These are phyloP conservation scores for Cryptococcus floricola DNA, from an alignment of 1,284 basidiomycete genomes.

Conservation along the genomic window DNA sequence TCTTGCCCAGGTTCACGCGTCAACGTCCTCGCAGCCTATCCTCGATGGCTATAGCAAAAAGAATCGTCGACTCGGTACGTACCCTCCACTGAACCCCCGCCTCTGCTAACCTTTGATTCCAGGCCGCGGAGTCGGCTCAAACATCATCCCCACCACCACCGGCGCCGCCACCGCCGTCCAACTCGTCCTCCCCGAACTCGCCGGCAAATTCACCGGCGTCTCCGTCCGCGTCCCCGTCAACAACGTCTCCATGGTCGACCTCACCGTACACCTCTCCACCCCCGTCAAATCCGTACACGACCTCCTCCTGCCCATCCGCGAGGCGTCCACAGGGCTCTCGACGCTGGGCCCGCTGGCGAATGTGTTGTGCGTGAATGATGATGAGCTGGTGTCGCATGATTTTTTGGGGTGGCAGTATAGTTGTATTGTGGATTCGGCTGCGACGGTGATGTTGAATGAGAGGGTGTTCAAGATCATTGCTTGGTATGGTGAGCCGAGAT, in stretches of 20 bases:
- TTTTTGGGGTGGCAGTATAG: slow-evolving; percentile 42
- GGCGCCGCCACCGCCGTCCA: slow-evolving; percentile 49
- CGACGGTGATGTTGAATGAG: slow-evolving; percentile 43
- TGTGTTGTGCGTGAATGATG: slow-evolving; percentile 46
- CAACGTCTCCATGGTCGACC: slow-evolving; percentile 51
- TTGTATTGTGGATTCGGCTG: slow-evolving; percentile 46
- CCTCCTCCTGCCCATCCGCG: slow-evolving; percentile 44
- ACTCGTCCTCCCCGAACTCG: slow-evolving; percentile 49
- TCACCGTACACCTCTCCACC: slow-evolving; percentile 45
- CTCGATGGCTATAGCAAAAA: slow-evolving; percentile 50
- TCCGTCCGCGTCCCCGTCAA: slow-evolving; percentile 50
- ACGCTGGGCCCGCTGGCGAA: slow-evolving; percentile 13
- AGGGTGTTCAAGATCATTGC: slow-evolving; percentile 47
- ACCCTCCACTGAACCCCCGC: background rate
- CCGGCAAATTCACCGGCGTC: slow-evolving; percentile 50
- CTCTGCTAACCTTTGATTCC: background rate
- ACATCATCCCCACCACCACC: slow-evolving; percentile 49
- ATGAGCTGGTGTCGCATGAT: slow-evolving; percentile 50
- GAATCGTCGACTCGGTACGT: slow-evolving; percentile 43
- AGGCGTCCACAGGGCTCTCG: slow-evolving; percentile 27
- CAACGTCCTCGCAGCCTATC: slow-evolving; percentile 48
- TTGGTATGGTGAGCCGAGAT: slow-evolving; percentile 38
- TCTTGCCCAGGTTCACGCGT: slow-evolving; percentile 40
- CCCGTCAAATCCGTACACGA: slow-evolving; percentile 43
- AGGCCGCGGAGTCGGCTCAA: slow-evolving; percentile 10